A percentile compares a stretch with the other conserved stretches of the same genome.
These are phyloP conservation scores for Clavispora santaluciae DNA, from an alignment of 805 yeast genomes.

Conservation along the genomic window DNA sequence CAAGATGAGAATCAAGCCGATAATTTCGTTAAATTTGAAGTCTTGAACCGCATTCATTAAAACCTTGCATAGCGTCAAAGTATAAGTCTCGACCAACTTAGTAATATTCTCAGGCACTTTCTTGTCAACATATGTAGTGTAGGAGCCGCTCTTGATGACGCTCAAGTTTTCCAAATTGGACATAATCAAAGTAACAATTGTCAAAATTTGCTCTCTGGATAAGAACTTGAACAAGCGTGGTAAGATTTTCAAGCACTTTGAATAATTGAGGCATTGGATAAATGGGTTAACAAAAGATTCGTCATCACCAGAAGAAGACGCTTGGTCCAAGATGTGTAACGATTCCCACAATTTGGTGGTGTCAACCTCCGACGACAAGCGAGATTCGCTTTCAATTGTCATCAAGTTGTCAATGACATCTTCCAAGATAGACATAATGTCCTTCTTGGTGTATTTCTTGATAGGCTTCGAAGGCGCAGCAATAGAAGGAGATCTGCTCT, in stretches of 20 bases:
- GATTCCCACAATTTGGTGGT: slow-evolving; percentile 65
- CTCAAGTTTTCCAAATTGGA: slow-evolving; percentile 75
- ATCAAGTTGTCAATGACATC: slow-evolving; percentile 71
- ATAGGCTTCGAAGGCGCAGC: slow-evolving; percentile 29
- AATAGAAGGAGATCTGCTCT: slow-evolving; percentile 26
- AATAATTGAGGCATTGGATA: slow-evolving; percentile 73
- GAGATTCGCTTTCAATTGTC: slow-evolving; percentile 63
- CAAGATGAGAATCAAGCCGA: slow-evolving; percentile 66
- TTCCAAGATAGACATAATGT: slow-evolving; percentile 65
- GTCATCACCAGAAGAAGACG: slow-evolving; percentile 46
- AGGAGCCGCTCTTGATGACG: slow-evolving; percentile 74
- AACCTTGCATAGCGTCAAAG: slow-evolving; percentile 75
- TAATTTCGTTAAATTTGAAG: slow-evolving; percentile 71
- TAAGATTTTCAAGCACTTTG: slow-evolving; percentile 84
- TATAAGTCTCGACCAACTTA: slow-evolving; percentile 71
- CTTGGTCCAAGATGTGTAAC: slow-evolving; percentile 64
- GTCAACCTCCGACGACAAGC: slow-evolving; percentile 31
- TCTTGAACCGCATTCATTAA: slow-evolving; percentile 81
- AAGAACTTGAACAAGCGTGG: slow-evolving; percentile 85
- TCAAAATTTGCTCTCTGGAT: slow-evolving; percentile 67
- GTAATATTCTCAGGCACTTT: slow-evolving; percentile 49
- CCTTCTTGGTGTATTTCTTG: slow-evolving; percentile 36
- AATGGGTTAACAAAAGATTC: slow-evolving; percentile 65
- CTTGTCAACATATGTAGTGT: slow-evolving; percentile 52
- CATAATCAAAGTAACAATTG: slow-evolving; percentile 72